Base-by-base conservation (phyloP, 352 stramenopile species). In the Pythium aristosporum region DNA sequence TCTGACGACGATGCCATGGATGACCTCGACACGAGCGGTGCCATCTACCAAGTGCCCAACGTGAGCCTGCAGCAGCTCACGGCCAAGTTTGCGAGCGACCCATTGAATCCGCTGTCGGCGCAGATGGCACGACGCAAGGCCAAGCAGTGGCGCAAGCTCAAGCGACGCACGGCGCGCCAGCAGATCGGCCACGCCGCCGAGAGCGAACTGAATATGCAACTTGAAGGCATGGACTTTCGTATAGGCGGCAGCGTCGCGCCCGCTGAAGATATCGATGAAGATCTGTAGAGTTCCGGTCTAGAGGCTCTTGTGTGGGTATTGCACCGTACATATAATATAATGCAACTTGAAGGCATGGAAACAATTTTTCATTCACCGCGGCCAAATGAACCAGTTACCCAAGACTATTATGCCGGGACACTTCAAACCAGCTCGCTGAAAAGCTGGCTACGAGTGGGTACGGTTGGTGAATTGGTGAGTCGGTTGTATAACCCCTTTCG, bases 91-190 rank as follows among this genome's bases (percentile, higher is more conserved):
- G 64, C 67, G 11, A 74, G 80, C 43, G 83, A 92, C 56, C 70
- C 72, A 10, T 58, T 88, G 42, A 88, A 90, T 62, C 77, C 79
- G 37, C 74, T 79, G 59, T 82, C 80, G 18, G 80, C 83, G 3
- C 61, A 79, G 61, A 60, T 78, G 15, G 79, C 79, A 41, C 71
- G 82, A 57, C 73, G 82, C 25, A 88, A 86, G 52, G 83, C 83
- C 30, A 92, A 92, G 57, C 73, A 84, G 41, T 86, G 79, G 80
- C 79, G 83, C 43, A 92, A 92, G 60, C 77, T 89, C 23, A 92
- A 92, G 61, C 79, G 83, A 6, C 79, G 79, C 25, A 75, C 78
- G n/a, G 76, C 76, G 23, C 72, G 75, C 2, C 79, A 88, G 57
- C 78, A 89, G 42, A 72, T 91, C n/a, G 75, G 78, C 46, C 56